Evolutionary conservation across 768 basidiomycete genomes (phyloP), one percentile per base, ranked within the genome.

Genomic region (Tylopilus cervinicoccineus): DNA sequence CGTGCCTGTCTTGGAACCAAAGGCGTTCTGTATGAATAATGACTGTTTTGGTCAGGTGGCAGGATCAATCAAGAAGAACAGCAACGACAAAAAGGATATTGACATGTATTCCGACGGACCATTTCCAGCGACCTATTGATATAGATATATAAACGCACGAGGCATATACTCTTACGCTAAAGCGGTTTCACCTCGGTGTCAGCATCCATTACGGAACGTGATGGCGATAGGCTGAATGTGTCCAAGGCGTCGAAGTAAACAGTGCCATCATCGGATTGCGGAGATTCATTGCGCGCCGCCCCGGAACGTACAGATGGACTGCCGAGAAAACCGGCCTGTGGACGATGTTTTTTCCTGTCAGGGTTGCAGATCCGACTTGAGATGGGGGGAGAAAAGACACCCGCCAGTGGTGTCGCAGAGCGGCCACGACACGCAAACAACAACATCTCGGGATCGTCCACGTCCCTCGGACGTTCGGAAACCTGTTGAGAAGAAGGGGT

Each of bases 161-260:
- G 43, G 36, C 28, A 20, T 17, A 36, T 4, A 20, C 34, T n/a
- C n/a, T 11, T 34, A 4, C 6, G 17, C 33, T 34, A 19, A n/a
- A 19, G 33, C 17, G 9, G 33, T 55, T 52, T n/a, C n/a, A 51
- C 58, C 51, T 52, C 47, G 33, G 31, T 20, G 34, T 54, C 46
- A 20, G 41, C 34, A 31, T 43, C 48, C 22, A 42, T 40, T 23
- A 47, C 26, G 27, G 45, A 49, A 38, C 20, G 44, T 1, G 50
- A 49, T 36, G 20, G 45, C 8, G 49, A 52, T 9, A n/a, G 12
- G 43, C 48, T 47, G 12, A 56, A 14, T 16, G 47, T 44, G 12
- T 62, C 62, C 27, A 65, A 6, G 17, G 59, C 55, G 22, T 59
- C 55, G 47, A 60, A 64, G 46, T 65, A 62, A n/a, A 64, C 27